A percentile compares a stretch with the other conserved stretches of the same genome.
These are phyloP conservation scores for Collariella sp. DNA, from an alignment of 495 filamentous ascomycete genomes.

Conservation along the genomic window DNA sequence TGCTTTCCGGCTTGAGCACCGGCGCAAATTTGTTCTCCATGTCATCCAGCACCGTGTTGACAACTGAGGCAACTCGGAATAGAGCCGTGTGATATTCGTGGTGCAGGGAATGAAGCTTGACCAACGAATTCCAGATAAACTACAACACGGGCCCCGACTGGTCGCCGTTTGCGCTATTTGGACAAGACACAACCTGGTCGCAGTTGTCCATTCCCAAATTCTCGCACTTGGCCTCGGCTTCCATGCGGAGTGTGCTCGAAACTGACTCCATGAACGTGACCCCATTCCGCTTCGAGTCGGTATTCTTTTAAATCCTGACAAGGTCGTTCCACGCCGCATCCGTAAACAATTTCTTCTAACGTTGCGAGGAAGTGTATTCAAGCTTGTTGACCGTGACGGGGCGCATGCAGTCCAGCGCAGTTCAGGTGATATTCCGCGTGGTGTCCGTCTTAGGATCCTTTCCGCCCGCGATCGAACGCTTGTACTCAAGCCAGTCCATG, in stretches of 20 bases:
- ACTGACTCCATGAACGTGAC: slow-evolving; percentile 66
- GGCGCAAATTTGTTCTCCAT: slow-evolving; percentile 29
- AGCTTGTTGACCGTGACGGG: neutral
- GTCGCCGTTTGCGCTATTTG: neutral
- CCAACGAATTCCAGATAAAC: slow-evolving; percentile 28
- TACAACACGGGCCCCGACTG: slow-evolving; percentile 20
- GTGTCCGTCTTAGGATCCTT: slow-evolving; percentile 4
- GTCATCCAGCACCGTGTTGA: slow-evolving; percentile 10
- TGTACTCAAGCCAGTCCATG: slow-evolving; percentile 7
- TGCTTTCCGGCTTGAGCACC: slow-evolving; percentile 12
- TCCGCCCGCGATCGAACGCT: neutral
- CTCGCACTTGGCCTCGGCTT: neutral
- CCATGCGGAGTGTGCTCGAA: slow-evolving; percentile 38
- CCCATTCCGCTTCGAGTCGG: neutral
- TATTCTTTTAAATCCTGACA: slow-evolving; percentile 11
- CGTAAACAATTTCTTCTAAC: slow-evolving; percentile 19
- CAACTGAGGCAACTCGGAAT: neutral
- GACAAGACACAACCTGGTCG: neutral
- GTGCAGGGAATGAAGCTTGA: slow-evolving; percentile 19
- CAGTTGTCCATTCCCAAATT: neutral
- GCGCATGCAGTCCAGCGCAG: slow-evolving; percentile 14
- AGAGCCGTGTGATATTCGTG: slow-evolving; percentile 4
- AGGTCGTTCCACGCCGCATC: slow-evolving; percentile 19
- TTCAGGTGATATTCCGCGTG: slow-evolving; percentile 19
- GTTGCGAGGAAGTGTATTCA: slow-evolving; percentile 2